Evolutionary conservation across 495 filamentous ascomycete species (phyloP).

Genomic region (Xylaria intraflava): DNA sequence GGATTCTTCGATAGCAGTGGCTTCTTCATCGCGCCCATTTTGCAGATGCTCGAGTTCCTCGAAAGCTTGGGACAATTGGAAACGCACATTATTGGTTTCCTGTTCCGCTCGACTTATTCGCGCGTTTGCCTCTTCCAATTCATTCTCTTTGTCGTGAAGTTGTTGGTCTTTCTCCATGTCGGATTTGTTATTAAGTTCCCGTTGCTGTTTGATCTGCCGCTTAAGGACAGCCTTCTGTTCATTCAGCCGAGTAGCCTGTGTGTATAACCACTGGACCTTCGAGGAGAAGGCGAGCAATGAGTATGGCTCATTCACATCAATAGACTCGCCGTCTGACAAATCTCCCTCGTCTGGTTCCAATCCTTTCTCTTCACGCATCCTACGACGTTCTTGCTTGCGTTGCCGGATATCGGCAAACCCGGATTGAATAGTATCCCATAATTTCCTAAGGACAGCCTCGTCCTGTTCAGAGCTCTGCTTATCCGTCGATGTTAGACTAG

Average conservation of each 20-base stretch:
- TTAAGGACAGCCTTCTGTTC: constrained; percentile 81
- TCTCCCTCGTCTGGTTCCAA: constrained; percentile 41
- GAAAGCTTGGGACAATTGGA: constrained; percentile 45
- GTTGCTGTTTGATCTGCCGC: constrained; percentile 86
- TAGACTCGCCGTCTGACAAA: constrained; percentile 43
- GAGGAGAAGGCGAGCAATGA: constrained; percentile 61
- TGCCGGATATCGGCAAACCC: constrained; percentile 54
- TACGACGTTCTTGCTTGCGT: constrained; percentile 44
- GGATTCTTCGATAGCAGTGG: constrained; percentile 30
- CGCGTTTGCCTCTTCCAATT: constrained; percentile 46
- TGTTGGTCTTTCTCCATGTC: constrained; percentile 56
- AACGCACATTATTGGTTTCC: constrained; percentile 39
- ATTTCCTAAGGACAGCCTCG: constrained; percentile 54
- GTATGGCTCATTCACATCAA: constrained; percentile 51
- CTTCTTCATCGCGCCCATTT: constrained; percentile 29
- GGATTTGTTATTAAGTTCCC: constrained; percentile 69
- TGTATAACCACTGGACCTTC: constrained; percentile 71
- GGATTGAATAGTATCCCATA: constrained; percentile 66
- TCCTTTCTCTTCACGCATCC: constrained; percentile 38
- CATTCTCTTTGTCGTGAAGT: constrained; percentile 41
- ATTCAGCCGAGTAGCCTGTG: constrained; percentile 54
- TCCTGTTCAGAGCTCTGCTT: constrained; percentile 46
- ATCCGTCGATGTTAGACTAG: constrained; percentile 18
- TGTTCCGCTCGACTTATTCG: constrained; percentile 43
- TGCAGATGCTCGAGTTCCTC: constrained; percentile 46